phyloP scores from a whole-genome alignment of 768 basidiomycete genomes.

The Cystobasidiopsis lactophilus region DNA sequence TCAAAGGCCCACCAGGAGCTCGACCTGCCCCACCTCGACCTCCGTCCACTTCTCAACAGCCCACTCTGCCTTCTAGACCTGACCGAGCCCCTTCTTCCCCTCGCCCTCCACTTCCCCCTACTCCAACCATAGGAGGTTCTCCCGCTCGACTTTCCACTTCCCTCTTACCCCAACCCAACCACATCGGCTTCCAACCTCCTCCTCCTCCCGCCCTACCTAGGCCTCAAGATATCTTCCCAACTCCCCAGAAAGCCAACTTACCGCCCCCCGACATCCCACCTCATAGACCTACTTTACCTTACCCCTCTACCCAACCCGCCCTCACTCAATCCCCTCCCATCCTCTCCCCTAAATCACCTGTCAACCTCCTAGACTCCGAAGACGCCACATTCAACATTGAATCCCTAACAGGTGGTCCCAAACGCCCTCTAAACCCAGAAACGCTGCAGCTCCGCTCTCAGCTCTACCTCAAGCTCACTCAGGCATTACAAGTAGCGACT shows the following conservation, averaged over 20 bases:
- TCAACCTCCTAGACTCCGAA: conserved; percentile 49
- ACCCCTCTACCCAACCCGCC: too few relatives aligned
- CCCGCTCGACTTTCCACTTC: not conserved
- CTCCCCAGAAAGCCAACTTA: not conserved
- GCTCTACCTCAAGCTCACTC: conserved; percentile 50
- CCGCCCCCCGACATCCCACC: not conserved
- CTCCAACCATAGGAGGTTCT: not conserved
- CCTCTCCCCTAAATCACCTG: conserved; percentile 22
- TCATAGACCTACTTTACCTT: not conserved
- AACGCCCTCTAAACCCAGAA: conserved; percentile 74
- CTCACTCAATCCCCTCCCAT: not conserved
- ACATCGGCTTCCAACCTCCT: not conserved
- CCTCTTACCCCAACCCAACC: not conserved
- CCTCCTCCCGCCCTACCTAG: not conserved
- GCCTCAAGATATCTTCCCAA: not conserved
- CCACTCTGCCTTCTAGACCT: not conserved
- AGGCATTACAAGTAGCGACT: conserved; percentile 35
- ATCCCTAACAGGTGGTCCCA: conserved; percentile 28
- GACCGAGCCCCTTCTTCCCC: not conserved
- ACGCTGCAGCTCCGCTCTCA: conserved; percentile 54
- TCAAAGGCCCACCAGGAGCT: conserved; percentile 12
- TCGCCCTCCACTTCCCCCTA: not conserved
- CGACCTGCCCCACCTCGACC: conserved; percentile 14
- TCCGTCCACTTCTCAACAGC: conserved; percentile 18
- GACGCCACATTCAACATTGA: conserved; percentile 1